These are phyloP conservation scores for Tinospora cordifolia DNA, from an alignment of 164 flowering plant species.

Conservation along the genomic window DNA sequence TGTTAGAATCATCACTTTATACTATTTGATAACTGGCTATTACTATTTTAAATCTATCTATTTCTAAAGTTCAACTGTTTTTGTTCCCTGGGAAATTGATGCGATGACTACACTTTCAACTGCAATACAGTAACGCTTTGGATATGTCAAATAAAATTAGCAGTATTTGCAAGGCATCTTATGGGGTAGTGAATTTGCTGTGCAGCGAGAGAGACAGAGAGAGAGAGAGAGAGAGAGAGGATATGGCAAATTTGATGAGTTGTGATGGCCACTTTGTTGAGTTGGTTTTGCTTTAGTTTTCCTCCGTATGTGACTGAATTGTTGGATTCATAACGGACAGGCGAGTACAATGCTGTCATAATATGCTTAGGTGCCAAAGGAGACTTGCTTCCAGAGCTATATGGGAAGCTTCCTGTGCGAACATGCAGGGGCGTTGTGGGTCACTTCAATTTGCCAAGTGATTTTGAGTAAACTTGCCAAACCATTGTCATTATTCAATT, in stretches of 20 bases:
- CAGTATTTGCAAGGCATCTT: too few species aligned
- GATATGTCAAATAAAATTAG: too few species aligned
- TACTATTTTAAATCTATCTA: too few species aligned
- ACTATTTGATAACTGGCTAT: too few species aligned
- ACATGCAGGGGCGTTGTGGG: conserved; percentile 84
- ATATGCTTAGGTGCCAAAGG: conserved; percentile 78
- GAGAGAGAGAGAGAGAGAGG: too few species aligned
- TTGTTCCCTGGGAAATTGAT: too few species aligned
- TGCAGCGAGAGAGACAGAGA: background rate
- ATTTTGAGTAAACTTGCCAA: conserved; percentile 29
- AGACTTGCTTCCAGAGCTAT: conserved; percentile 66
- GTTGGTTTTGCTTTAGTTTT: background rate
- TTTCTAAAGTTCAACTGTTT: too few species aligned
- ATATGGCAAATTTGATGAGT: background rate
- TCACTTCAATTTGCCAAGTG: conserved; percentile 47
- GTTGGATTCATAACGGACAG: conserved; percentile 26
- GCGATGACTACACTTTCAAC: too few species aligned
- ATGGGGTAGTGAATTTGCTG: too few species aligned
- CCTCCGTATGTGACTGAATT: background rate
- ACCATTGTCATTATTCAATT: background rate
- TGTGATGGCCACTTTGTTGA: background rate
- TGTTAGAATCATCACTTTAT: too few species aligned
- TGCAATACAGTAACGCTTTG: too few species aligned
- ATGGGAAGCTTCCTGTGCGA: conserved; percentile 76
- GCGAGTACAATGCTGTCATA: conserved; percentile 65